phyloP scores from a whole-genome alignment of 2,329 filamentous ascomycete genomes.

The Epichloe hybrida region DNA sequence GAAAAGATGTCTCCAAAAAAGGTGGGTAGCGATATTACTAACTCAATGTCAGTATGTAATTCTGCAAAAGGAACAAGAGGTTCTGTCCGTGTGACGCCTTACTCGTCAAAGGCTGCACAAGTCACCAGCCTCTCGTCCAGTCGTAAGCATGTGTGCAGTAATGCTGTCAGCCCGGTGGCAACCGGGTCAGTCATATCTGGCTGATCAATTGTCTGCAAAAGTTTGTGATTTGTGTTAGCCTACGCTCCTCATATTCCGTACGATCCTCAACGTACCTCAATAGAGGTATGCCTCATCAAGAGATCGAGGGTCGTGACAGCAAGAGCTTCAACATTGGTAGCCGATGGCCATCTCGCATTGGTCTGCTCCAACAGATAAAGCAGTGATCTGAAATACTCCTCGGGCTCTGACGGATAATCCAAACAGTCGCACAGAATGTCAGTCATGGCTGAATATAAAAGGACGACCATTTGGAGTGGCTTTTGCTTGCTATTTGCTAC shows the following conservation, averaged over 20 bases:
- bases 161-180: constrained; percentile 16
- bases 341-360: constrained; percentile 10
- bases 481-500: not conserved
- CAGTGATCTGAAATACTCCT: constrained; percentile 32
- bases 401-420: constrained; percentile 21
- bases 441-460: constrained; percentile 20
- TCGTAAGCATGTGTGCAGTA: constrained; percentile 19
- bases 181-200: constrained; percentile 15
- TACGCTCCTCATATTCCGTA: not conserved
- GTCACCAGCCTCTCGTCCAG: constrained; percentile 13
- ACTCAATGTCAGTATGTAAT: constrained; percentile 4
- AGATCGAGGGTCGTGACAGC: constrained; percentile 17
- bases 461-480: constrained; percentile 9
- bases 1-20: constrained; percentile 57
- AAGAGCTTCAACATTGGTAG: constrained; percentile 18
- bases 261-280: constrained; percentile 21
- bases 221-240: not conserved
- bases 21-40: constrained; percentile 19
- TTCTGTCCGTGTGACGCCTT: constrained; percentile 1
- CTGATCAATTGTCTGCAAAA: constrained; percentile 15
- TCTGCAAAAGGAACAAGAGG: not conserved
- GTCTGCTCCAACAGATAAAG: constrained; percentile 4
- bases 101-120: constrained; percentile 15
- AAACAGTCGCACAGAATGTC: constrained; percentile 21
- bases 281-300: constrained; percentile 26